Percentiles rank a stretch among this genome's conserved stretches.
phyloP scores from a whole-genome alignment of 371 early-diverging fungal genomes.

The Chytridium lagenaria region DNA sequence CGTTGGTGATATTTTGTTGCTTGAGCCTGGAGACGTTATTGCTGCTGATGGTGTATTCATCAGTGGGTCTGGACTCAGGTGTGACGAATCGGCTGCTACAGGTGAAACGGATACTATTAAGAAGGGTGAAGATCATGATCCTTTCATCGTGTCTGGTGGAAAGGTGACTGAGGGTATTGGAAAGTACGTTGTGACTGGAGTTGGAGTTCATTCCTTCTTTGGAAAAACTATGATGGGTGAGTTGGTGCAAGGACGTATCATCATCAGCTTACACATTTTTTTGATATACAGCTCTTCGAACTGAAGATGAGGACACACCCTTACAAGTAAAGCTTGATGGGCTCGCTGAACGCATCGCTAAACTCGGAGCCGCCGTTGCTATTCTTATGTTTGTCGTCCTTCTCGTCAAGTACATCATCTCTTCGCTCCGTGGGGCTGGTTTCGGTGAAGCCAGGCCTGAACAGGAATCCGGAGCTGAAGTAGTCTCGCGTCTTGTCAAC shows the following conservation, averaged over 20 bases:
- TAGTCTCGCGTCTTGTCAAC: constrained; percentile 56
- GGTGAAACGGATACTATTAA: constrained; percentile 83
- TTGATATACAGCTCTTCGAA: constrained; percentile 76
- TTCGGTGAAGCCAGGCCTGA: constrained; percentile 23
- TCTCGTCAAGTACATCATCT: constrained; percentile 79
- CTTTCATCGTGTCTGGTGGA: constrained; percentile 73
- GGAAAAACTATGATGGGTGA: constrained; percentile 78
- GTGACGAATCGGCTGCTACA: constrained; percentile 73
- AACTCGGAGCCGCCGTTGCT: constrained; percentile 83
- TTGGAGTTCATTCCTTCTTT: constrained; percentile 76
- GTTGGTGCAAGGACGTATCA: constrained; percentile 5
- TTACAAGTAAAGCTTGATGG: constrained; percentile 87
- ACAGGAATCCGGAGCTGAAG: constrained; percentile 49
- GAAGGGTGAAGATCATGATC: constrained; percentile 41
- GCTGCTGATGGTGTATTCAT: constrained; percentile 82
- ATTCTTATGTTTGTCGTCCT: constrained; percentile 77
- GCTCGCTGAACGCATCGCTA: constrained; percentile 90
- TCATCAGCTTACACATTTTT: constrained; percentile 60
- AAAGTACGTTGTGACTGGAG: constrained; percentile 78
- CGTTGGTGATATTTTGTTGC: constrained; percentile 73
- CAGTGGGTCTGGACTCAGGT: constrained; percentile 36
- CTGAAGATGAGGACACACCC: constrained; percentile 82
- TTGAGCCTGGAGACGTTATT: constrained; percentile 96
- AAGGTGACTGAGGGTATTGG: constrained; percentile 85
- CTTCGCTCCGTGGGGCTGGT: constrained; percentile 21